phyloP scores from a whole-genome alignment of 208 protist species.

The Phytomonas sp. region DNA sequence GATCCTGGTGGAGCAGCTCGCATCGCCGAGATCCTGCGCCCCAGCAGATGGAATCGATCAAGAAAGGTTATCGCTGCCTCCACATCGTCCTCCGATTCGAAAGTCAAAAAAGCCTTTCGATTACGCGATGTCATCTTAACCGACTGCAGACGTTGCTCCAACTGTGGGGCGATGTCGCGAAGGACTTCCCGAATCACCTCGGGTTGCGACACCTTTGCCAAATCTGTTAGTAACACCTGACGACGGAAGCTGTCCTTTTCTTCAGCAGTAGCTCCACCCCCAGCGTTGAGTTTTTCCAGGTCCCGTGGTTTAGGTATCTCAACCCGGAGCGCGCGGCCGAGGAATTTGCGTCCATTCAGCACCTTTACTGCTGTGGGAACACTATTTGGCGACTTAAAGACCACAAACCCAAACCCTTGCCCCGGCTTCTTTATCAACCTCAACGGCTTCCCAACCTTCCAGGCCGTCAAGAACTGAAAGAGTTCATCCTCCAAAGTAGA shows the following conservation, averaged over 20 bases:
- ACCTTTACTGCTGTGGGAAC: slow-evolving; percentile 76
- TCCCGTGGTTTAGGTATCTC: slow-evolving; percentile 80
- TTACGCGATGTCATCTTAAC: slow-evolving; percentile 90
- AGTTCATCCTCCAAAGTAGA: slow-evolving; percentile 76
- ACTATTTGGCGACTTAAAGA: slow-evolving; percentile 82
- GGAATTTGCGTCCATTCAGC: slow-evolving; percentile 84
- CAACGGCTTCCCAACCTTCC: slow-evolving; percentile 81
- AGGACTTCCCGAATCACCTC: slow-evolving; percentile 87
- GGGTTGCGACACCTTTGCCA: slow-evolving; percentile 71
- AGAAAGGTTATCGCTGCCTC: slow-evolving; percentile 64
- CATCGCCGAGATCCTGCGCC: slow-evolving; percentile 57
- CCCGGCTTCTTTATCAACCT: slow-evolving; percentile 85
- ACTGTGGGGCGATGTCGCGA: slow-evolving; percentile 75
- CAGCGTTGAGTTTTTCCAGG: slow-evolving; percentile 27
- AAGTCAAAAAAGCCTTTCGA: slow-evolving; percentile 87
- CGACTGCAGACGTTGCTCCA: slow-evolving; percentile 75
- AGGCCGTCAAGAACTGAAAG: slow-evolving; percentile 66
- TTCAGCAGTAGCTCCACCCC: slow-evolving; percentile 27
- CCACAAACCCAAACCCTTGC: slow-evolving; percentile 86
- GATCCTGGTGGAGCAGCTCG: slow-evolving; percentile 70
- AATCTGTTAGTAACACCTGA: slow-evolving; percentile 81
- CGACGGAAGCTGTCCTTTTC: slow-evolving; percentile 70
- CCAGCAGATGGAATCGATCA: slow-evolving; percentile 78
- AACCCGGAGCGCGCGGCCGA: slow-evolving; percentile 77
- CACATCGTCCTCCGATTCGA: slow-evolving; percentile 59